A percentile compares a stretch with the other conserved stretches of the same genome.
Conservation (phyloP, 495 filamentous ascomycete species). For the Copromyces sp. region DNA sequence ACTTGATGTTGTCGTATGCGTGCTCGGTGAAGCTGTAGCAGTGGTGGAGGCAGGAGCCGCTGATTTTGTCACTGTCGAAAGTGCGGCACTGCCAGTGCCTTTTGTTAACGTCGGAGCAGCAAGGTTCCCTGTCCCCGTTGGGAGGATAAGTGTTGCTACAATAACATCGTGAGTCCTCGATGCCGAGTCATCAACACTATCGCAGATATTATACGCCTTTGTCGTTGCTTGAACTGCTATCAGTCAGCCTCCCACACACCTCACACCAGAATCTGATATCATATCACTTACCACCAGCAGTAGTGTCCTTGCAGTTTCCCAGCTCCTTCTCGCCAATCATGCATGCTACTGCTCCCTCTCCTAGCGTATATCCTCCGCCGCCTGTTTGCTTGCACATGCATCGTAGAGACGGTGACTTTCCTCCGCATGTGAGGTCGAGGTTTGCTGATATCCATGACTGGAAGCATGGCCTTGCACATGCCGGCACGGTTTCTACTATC, state of each 20-base stretch:
- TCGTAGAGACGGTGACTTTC: conserved; percentile 38
- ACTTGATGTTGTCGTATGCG: conserved; percentile 6
- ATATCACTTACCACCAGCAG: conserved; percentile 25
- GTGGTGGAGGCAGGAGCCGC: conserved; percentile 7
- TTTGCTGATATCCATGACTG: conserved; percentile 49
- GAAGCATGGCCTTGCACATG: conserved; percentile 55
- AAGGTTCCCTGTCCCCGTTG: conserved; percentile 17
- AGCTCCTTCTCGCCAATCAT: conserved; percentile 36
- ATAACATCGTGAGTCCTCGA: conserved; percentile 51
- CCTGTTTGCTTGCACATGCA: conserved; percentile 55
- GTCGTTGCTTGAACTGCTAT: conserved; percentile 21
- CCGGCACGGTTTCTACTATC: conserved; percentile 44
- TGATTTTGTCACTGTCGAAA: conserved; percentile 7
- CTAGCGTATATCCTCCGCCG: conserved; percentile 54
- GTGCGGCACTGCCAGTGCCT: conserved; percentile 2
- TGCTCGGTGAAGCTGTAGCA: conserved; percentile 7
- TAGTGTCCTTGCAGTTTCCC: conserved; percentile 29
- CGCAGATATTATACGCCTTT: conserved; percentile 50
- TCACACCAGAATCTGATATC: neutral
- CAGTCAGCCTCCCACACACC: conserved; percentile 11
- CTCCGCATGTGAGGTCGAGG: conserved; percentile 42
- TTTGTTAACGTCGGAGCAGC: conserved; percentile 15
- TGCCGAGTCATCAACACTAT: conserved; percentile 39
- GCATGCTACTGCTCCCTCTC: conserved; percentile 58
- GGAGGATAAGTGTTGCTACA: conserved; percentile 44